Conservation (phyloP, 345 rosid species). For the Hevea brasiliensis region DNA sequence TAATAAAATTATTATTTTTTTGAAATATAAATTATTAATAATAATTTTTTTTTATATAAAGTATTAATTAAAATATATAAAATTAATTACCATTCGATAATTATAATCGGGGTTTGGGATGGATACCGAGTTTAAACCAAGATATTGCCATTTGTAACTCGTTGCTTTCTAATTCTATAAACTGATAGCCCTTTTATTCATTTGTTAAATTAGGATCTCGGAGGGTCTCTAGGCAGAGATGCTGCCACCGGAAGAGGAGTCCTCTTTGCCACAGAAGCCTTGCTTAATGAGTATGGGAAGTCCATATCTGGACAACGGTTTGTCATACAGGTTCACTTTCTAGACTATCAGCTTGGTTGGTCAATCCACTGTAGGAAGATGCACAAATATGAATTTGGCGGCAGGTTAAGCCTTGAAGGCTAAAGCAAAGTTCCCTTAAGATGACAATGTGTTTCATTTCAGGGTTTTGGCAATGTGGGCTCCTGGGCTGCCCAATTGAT, state of each 20-base stretch:
- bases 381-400: not conserved
- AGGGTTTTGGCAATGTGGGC: conserved; percentile 99
- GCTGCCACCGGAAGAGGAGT: conserved; percentile 98
- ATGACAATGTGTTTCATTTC: conserved; percentile 5
- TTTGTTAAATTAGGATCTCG: conserved; percentile 64
- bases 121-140: too few relatives aligned
- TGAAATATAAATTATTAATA: too few relatives aligned
- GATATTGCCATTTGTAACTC: not conserved
- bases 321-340: conserved; percentile 66
- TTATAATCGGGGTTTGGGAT: too few relatives aligned
- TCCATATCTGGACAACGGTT: conserved; percentile 71
- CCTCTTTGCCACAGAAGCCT: conserved; percentile 87
- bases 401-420: not conserved
- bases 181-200: not conserved
- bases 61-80: too few relatives aligned
- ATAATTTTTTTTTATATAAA: too few relatives aligned
- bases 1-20: too few relatives aligned
- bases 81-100: too few relatives aligned
- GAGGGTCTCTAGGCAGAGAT: conserved; percentile 95
- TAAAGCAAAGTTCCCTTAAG: not conserved
- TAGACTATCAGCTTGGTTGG: not conserved
- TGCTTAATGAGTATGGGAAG: conserved; percentile 82
- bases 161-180: not conserved
- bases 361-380: not conserved
- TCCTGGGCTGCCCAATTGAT: conserved; percentile 94